Percentiles rank a stretch among this genome's conserved stretches.
phyloP scores from a whole-genome alignment of 2,329 filamentous ascomycete species.

The Stachybotrys echinatus region DNA sequence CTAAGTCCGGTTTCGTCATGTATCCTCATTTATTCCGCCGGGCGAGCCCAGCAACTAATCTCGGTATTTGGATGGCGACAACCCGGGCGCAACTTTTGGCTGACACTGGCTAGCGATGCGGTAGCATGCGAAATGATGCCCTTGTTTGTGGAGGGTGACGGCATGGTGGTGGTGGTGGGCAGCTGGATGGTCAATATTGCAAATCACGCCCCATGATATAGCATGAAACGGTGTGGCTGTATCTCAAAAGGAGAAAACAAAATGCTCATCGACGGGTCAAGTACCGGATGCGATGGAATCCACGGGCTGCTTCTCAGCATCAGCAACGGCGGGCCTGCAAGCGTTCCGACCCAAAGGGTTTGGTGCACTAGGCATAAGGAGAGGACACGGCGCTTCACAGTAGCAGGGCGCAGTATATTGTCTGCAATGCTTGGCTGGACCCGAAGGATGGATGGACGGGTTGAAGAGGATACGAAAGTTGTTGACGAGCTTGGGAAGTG shows the following conservation, averaged over 20 bases:
- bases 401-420: too few relatives aligned
- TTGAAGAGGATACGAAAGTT: neutral
- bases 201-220: neutral
- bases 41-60: too few relatives aligned
- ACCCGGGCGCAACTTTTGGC: too few relatives aligned
- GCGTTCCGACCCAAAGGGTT: too few relatives aligned
- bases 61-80: too few relatives aligned
- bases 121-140: too few relatives aligned
- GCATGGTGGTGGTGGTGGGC: neutral
- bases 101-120: too few relatives aligned
- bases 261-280: neutral
- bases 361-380: too few relatives aligned
- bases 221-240: neutral
- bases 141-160: neutral
- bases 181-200: neutral
- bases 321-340: too few relatives aligned
- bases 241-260: neutral
- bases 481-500: neutral
- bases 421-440: neutral
- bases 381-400: neutral
- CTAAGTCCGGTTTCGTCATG: too few relatives aligned
- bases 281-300: too few relatives aligned
- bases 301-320: too few relatives aligned
- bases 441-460: neutral
- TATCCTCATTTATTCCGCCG: slow-evolving; percentile 19